A percentile compares a stretch with the other conserved stretches of the same genome.
Conservation (phyloP, 805 yeast genomes). For the Kuraishia ogatae region DNA sequence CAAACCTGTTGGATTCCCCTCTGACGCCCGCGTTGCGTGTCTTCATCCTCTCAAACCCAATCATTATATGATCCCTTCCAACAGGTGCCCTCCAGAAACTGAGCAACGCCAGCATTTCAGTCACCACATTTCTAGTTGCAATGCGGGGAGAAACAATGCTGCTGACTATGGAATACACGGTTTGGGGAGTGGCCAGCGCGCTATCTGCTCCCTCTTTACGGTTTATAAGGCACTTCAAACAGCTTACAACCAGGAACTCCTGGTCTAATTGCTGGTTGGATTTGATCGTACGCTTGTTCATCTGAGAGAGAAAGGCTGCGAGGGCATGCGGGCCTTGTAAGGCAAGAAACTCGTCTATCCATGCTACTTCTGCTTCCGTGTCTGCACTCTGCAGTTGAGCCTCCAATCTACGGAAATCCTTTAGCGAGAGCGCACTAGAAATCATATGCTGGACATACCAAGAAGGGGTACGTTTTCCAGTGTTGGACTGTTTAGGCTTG, state of each 20-base stretch:
- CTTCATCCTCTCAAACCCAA: constrained; percentile 28
- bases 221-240: constrained; percentile 68
- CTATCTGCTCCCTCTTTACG: constrained; percentile 53
- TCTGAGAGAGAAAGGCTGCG: constrained; percentile 54
- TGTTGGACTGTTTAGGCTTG: no score
- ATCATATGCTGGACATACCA: constrained; percentile 31
- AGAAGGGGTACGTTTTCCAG: neutral
- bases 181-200: constrained; percentile 33
- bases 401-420: constrained; percentile 26
- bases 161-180: constrained; percentile 56
- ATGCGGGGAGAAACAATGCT: constrained; percentile 70
- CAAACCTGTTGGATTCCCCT: constrained; percentile 48
- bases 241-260: constrained; percentile 70
- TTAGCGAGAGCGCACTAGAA: constrained; percentile 28
- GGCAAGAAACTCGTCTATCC: constrained; percentile 75
- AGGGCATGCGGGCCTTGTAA: constrained; percentile 78
- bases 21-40: constrained; percentile 15
- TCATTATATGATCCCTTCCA: constrained; percentile 20
- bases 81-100: constrained; percentile 17
- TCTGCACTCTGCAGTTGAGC: constrained; percentile 7
- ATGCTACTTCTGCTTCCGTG: constrained; percentile 21
- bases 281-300: constrained; percentile 29
- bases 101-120: constrained; percentile 61
- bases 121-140: constrained; percentile 68
- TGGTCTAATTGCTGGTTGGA: constrained; percentile 47